phyloP scores from a whole-genome alignment of 352 stramenopile genomes.

The Globisporangium echinulatum region DNA sequence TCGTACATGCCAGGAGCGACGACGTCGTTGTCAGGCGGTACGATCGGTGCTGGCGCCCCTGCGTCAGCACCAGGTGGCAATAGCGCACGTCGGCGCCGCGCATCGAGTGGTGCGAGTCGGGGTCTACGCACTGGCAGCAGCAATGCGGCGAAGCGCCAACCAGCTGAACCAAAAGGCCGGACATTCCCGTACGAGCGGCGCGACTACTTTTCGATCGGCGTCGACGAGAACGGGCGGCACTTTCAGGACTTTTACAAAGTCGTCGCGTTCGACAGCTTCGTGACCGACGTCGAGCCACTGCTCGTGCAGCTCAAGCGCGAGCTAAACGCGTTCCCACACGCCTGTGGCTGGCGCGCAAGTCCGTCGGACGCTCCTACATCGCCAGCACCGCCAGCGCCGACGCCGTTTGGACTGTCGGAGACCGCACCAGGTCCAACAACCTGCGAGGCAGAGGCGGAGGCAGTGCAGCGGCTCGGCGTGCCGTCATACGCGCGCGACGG shows the following conservation, averaged over 20 bases:
- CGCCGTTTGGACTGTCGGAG: constrained; percentile 5
- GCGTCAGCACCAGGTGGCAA: too few species aligned
- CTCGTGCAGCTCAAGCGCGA: constrained; percentile 72
- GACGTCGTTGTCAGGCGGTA: not conserved
- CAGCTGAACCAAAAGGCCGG: constrained; percentile 28
- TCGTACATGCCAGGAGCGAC: not conserved
- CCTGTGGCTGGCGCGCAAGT: constrained; percentile 52
- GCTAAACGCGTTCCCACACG: constrained; percentile 66
- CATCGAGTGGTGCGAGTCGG: constrained; percentile 9
- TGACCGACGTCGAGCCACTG: constrained; percentile 62
- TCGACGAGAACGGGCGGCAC: constrained; percentile 70
- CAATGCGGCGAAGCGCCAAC: constrained; percentile 10
- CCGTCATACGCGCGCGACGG: constrained; percentile 75
- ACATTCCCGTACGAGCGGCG: constrained; percentile 60
- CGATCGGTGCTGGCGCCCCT: not conserved
- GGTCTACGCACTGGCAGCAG: not conserved
- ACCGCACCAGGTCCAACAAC: not conserved
- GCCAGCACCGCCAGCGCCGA: too few species aligned
- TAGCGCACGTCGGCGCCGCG: constrained; percentile 3
- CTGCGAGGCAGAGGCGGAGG: not conserved
- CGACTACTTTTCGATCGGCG: constrained; percentile 61
- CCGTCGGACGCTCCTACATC: constrained; percentile 26
- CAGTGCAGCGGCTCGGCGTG: constrained; percentile 28
- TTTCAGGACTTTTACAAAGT: constrained; percentile 87
- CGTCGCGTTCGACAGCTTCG: constrained; percentile 63